Base-by-base conservation (phyloP, 2,329 filamentous ascomycete species). In the Conoideocrella luteorostrata region DNA sequence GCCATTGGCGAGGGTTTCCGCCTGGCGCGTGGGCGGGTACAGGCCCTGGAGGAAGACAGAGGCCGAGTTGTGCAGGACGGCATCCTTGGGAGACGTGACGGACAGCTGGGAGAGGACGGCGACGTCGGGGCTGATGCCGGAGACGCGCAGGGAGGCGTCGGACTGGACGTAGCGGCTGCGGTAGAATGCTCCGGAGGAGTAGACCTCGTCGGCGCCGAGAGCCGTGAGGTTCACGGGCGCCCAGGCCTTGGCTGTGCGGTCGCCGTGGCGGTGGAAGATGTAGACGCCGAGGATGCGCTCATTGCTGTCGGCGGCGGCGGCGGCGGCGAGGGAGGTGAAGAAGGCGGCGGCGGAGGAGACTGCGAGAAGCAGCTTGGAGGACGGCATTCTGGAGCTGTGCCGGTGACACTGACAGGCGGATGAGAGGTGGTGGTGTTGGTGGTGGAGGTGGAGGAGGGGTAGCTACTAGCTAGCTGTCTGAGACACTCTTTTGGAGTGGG, bases 221-320 rank as follows among this genome's bases (percentile, higher is more conserved):
- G 84, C 75, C 11, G 90, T 95, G 60, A 96, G 67, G 52, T 76
- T 75, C 22, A 86, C 80, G 11, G 85, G 84, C 36, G 80, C 71
- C 50, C 79, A 80, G 15, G 78, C 72, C 69, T 95, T 95, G 50
- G 87, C 69, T 1, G 88, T 91, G 44, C 90, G 81, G 64, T 96
- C 90, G 46, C 90, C 90, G 68, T 96, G 90, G 36, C 90, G 85
- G 54, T 88, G 81, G 71, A 94, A 95, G 65, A 95, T 81, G 64
- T 90, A 93, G 36, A 84, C 81, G 41, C 88, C 89, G 13, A 95
- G 73, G 22, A 93, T 72, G 1, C 82, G 86, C 68, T 94, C 86
- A 17, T 67, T 67, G 49, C 53, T 48, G 39, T 69, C 53, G 42
- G 66, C 58, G 39, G 69, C 55, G 33, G 69, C 61, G 48, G 70